Percentiles rank a stretch among this genome's conserved stretches.
Conservation (phyloP, 2,329 filamentous ascomycete genomes). For the Ploettnerulaceae sp. region DNA sequence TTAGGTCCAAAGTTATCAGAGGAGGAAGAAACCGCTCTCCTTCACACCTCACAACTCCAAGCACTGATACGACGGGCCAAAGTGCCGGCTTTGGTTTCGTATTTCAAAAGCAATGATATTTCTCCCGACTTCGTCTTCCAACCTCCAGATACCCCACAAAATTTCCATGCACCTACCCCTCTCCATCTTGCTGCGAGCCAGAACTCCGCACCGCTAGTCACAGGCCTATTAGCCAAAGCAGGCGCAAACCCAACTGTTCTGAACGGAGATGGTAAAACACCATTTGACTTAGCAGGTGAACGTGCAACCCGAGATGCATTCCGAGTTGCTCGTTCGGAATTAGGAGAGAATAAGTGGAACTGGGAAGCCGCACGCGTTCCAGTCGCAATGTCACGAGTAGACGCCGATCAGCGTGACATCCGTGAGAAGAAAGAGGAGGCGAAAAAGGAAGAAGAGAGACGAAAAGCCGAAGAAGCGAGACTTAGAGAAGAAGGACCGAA, state of each 20-base stretch:
- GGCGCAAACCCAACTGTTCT: conserved; percentile 65
- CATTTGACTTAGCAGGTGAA: conserved; percentile 86
- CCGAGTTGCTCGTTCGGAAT: conserved; percentile 74
- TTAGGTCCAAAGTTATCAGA: conserved; percentile 62
- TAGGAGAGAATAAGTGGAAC: conserved; percentile 71
- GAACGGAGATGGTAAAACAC: conserved; percentile 73
- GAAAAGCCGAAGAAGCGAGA: conserved; percentile 69
- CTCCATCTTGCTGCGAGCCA: conserved; percentile 82
- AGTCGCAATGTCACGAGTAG: conserved; percentile 60
- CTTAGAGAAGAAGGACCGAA: conserved; percentile 62
- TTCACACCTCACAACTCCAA: conserved; percentile 87
- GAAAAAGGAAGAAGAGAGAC: conserved; percentile 63
- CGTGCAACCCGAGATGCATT: conserved; percentile 85
- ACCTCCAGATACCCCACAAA: conserved; percentile 58
- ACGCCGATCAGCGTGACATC: conserved; percentile 64
- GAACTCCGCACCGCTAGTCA: conserved; percentile 72
- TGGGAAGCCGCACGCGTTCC: conserved; percentile 78
- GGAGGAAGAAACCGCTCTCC: conserved; percentile 73
- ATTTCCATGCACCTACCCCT: conserved; percentile 72
- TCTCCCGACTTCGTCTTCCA: conserved; percentile 69
- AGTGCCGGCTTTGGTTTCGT: conserved; percentile 78
- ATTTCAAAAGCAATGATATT: conserved; percentile 72
- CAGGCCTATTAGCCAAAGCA: conserved; percentile 69
- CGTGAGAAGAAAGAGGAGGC: conserved; percentile 66
- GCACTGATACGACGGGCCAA: conserved; percentile 86